A percentile compares a stretch with the other conserved stretches of the same genome.
Evolutionary conservation across 1,284 basidiomycete genomes (phyloP).

Genomic region (Mycena citricolor): DNA sequence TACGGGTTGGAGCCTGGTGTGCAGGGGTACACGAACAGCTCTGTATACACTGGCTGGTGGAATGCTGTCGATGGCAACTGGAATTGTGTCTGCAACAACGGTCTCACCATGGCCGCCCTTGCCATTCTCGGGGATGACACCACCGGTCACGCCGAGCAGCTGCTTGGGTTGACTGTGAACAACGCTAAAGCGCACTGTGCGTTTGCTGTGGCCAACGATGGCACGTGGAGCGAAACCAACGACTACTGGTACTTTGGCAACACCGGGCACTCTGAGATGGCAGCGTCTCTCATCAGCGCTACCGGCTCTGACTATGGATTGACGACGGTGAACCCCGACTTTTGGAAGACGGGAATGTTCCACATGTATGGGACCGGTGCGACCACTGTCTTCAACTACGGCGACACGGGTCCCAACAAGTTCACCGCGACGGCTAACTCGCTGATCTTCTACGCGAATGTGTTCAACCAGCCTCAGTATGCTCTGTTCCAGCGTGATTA

Average conservation of each 20-base stretch:
- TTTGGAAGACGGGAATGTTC: slow-evolving; percentile 77
- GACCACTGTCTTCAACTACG: slow-evolving; percentile 69
- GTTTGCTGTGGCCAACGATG: slow-evolving; percentile 63
- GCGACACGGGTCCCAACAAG: slow-evolving; percentile 78
- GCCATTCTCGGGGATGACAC: slow-evolving; percentile 90
- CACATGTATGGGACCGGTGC: slow-evolving; percentile 90
- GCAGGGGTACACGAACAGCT: slow-evolving; percentile 45
- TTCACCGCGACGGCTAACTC: slow-evolving; percentile 82
- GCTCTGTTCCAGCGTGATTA: slow-evolving; percentile 93
- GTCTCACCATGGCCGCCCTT: slow-evolving; percentile 85
- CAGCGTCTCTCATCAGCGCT: slow-evolving; percentile 79
- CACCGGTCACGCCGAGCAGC: slow-evolving; percentile 64
- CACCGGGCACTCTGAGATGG: slow-evolving; percentile 90
- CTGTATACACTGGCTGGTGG: slow-evolving; percentile 51
- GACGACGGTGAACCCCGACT: slow-evolving; percentile 67
- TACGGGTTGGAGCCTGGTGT: slow-evolving; percentile 75
- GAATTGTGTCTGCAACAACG: slow-evolving; percentile 97
- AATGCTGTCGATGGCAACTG: slow-evolving; percentile 77
- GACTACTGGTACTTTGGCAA: slow-evolving; percentile 98
- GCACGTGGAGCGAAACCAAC: slow-evolving; percentile 94
- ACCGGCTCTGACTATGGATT: slow-evolving; percentile 86
- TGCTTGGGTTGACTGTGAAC: slow-evolving; percentile 69
- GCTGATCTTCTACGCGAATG: slow-evolving; percentile 70
- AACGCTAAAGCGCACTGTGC: slow-evolving; percentile 86
- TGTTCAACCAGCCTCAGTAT: slow-evolving; percentile 72